Base-by-base conservation (phyloP, 1,284 basidiomycete genomes). In the Omphalotus olearius region DNA sequence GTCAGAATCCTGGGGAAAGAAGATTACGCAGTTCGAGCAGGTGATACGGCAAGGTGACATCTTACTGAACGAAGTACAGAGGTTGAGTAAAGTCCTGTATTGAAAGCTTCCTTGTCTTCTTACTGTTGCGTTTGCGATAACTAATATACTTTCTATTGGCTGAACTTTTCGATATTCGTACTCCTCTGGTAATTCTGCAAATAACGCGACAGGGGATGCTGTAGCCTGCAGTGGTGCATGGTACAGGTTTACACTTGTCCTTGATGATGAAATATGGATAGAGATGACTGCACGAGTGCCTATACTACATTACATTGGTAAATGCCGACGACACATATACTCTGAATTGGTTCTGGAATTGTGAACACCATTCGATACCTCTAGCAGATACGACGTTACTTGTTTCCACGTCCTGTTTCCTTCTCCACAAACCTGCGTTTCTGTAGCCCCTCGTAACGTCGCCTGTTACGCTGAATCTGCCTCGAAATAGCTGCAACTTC, bases 11-110 rank as follows among this genome's bases (percentile, higher is more conserved):
- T 55, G 54, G 11, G 81, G 83, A 5, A 68, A 84, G 28, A 97
- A 98, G 79, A 92, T 88, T 53, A 85, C 87, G 41, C 87, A 94
- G 63, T 98, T 98, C 65, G 92, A 94, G 63, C 86, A 88, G 47
- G 88, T 98, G 62, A 77, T 93, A 59, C 85, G 88, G 69, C 86
- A 91, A 66, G 91, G 91, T 2, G 95, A 98, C 68, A 70, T 92
- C n/a, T 69, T 98, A 53, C 71, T 98, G 51, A 95, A 87, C 62
- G 79, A 82, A 53, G 77, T 90, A 58, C 85, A 88, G 63, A 69
- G 85, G 60, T 65, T 89, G 65, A 88, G 86, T 62, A 88, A 88
- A 66, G 86, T 88, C 23, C 61, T 89, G 68, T 84, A 86, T 66
- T 88, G 43, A 41, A 17, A 4, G 13, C 6, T 17, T 42, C 13